A percentile compares a stretch with the other conserved stretches of the same genome.
These are phyloP conservation scores for Vitis hybrid DNA, from an alignment of 177 flowering plant genomes.

Conservation along the genomic window DNA sequence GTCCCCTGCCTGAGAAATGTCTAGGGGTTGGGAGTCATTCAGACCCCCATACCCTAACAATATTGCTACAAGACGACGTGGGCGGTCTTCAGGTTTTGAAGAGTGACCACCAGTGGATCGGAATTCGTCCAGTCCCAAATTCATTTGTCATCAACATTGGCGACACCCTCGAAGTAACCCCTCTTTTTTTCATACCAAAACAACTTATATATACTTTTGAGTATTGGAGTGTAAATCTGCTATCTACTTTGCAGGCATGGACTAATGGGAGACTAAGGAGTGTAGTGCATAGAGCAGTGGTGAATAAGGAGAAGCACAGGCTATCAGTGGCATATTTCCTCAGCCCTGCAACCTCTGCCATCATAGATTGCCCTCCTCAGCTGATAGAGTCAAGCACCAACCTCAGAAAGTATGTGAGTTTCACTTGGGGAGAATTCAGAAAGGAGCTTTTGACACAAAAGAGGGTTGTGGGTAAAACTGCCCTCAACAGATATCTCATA, in stretches of 20 bases:
- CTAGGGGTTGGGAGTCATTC: slow-evolving; percentile 40
- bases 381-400: slow-evolving; percentile 15
- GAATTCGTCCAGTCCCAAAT: slow-evolving; percentile 29
- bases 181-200: not conserved
- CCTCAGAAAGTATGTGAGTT: slow-evolving; percentile 22
- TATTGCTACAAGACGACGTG: slow-evolving; percentile 32
- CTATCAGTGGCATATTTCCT: slow-evolving; percentile 31
- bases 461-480: slow-evolving; percentile 30
- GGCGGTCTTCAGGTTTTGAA: slow-evolving; percentile 35
- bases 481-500: slow-evolving; percentile 20
- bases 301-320: slow-evolving; percentile 29
- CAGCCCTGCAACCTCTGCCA: slow-evolving; percentile 21
- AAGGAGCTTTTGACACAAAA: slow-evolving; percentile 26
- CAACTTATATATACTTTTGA: not conserved
- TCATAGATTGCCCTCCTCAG: slow-evolving; percentile 30
- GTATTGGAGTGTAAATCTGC: not conserved
- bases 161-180: slow-evolving; percentile 30
- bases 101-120: slow-evolving; percentile 28
- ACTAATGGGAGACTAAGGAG: slow-evolving; percentile 32
- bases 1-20: slow-evolving; percentile 40
- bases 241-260: slow-evolving; percentile 26
- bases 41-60: slow-evolving; percentile 36
- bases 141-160: slow-evolving; percentile 32
- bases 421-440: slow-evolving; percentile 34
- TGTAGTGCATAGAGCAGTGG: slow-evolving; percentile 37